These are phyloP conservation scores for Sporothrix euskadiensis DNA, from an alignment of 2,329 filamentous ascomycete species.

Conservation along the genomic window DNA sequence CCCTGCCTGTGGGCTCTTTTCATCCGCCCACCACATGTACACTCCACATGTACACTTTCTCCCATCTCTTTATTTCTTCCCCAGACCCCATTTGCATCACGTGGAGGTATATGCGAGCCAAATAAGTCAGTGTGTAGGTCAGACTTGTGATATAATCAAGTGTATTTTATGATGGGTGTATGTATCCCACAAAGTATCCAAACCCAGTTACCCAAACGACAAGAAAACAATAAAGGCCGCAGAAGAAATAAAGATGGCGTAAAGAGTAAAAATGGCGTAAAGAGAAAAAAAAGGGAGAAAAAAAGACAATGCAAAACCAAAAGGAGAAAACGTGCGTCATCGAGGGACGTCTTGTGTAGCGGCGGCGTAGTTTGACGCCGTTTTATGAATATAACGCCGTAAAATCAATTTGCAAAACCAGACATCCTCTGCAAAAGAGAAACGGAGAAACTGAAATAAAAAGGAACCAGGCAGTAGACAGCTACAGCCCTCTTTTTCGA, in stretches of 20 bases:
- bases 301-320: neutral
- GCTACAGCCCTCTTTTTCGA: neutral
- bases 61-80: conserved; percentile 4
- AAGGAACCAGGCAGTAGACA: neutral
- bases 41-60: neutral
- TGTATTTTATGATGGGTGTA: neutral
- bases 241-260: neutral
- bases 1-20: neutral
- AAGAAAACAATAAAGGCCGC: neutral
- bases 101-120: neutral
- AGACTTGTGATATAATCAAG: neutral
- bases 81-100: conserved; percentile 13
- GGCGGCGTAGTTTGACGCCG: neutral
- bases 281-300: neutral
- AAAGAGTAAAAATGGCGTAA: neutral
- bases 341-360: neutral
- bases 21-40: neutral
- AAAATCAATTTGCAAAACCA: neutral
- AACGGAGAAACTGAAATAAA: neutral
- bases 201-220: neutral
- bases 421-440: neutral
- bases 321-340: neutral
- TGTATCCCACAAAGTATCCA: neutral
- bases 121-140: neutral
- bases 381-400: neutral